phyloP scores from a whole-genome alignment of 1,284 basidiomycete genomes.

The Irpex sp. region DNA sequence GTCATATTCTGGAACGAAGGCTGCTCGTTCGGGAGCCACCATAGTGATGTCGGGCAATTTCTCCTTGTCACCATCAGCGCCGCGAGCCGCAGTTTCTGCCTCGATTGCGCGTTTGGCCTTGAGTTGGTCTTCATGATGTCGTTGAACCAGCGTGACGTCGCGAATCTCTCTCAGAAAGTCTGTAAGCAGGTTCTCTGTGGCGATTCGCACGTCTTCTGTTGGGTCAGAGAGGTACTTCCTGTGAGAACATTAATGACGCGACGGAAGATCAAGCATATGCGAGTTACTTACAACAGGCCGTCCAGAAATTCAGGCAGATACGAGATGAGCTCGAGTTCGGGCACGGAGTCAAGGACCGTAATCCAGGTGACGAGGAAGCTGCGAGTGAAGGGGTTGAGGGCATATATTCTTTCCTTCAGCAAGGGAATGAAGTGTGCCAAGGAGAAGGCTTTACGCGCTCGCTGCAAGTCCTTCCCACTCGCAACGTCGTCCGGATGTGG shows the following conservation, averaged over 20 bases:
- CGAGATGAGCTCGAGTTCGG: constrained; percentile 91
- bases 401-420: constrained; percentile 89
- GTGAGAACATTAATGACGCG: constrained; percentile 13
- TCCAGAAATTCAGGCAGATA: constrained; percentile 95
- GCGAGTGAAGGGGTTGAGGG: constrained; percentile 92
- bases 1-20: constrained; percentile 51
- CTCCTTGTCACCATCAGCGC: constrained; percentile 21
- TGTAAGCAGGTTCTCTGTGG: constrained; percentile 88
- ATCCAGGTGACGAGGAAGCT: constrained; percentile 98
- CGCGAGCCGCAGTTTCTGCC: constrained; percentile 35
- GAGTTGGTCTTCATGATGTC: constrained; percentile 50
- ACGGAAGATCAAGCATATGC: background rate
- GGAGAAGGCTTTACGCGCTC: constrained; percentile 80
- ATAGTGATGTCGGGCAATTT: constrained; percentile 25
- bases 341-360: constrained; percentile 92
- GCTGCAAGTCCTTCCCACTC: constrained; percentile 36
- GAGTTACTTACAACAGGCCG: constrained; percentile 75
- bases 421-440: constrained; percentile 93
- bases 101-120: constrained; percentile 38
- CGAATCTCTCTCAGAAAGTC: constrained; percentile 91
- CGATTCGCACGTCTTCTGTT: constrained; percentile 88
- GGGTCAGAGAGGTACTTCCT: constrained; percentile 96
- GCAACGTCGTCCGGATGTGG: constrained; percentile 51
- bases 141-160: constrained; percentile 74
- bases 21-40: constrained; percentile 21